Base-by-base conservation (phyloP, 805 yeast genomes). In the Wickerhamiella siamensis region DNA sequence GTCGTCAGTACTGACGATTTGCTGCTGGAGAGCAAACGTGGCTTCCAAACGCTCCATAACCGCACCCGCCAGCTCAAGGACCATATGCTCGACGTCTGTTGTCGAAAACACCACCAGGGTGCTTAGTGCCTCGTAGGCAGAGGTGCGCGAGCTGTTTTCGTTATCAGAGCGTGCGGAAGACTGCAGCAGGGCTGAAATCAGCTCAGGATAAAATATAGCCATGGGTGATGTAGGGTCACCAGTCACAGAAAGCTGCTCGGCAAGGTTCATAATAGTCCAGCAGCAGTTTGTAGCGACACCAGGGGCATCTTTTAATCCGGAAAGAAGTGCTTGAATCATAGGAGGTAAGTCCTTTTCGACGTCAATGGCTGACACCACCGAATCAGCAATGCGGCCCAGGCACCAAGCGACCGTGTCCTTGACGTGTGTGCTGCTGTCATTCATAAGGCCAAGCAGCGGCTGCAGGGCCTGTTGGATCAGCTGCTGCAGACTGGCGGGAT, bases 371-470 rank as follows among this genome's bases (percentile, higher is more conserved):
- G 74, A 82, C 47, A 82, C 72, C 34, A 79, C 83, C 32, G 33
- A 32, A 56, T 91, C 97, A 9, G 96, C 93, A 52, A 91, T 83
- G 62, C 95, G 76, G 44, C 98, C 98, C 46, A 91, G 68, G 65
- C 97, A 88, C 98, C 98, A 91, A 3, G 97, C 93, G 27, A 86
- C 95, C 1, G 98, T 87, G 58, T 91, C 98, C 58, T 83, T 81
- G 21, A 91, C 98, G 56, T 84, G 94, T 50, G 84, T 66, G 29
- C 71, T 65, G 22, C 74, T 72, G 61, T 91, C 97, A 33, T 63
- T 66, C 65, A 87, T 83, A 57, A 88, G 69, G 14, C 60, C 58
- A 43, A 87, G 66, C 43, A 91, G 79, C 17, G 95, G 84, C 27
- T 72, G 73, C 47, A 91, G 67, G 2, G 97, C 96, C 65, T 83